Percentiles rank a stretch among this genome's conserved stretches.
These are phyloP conservation scores for Choricystis sp. DNA, from an alignment of 139 green algal genomes.

Conservation along the genomic window DNA sequence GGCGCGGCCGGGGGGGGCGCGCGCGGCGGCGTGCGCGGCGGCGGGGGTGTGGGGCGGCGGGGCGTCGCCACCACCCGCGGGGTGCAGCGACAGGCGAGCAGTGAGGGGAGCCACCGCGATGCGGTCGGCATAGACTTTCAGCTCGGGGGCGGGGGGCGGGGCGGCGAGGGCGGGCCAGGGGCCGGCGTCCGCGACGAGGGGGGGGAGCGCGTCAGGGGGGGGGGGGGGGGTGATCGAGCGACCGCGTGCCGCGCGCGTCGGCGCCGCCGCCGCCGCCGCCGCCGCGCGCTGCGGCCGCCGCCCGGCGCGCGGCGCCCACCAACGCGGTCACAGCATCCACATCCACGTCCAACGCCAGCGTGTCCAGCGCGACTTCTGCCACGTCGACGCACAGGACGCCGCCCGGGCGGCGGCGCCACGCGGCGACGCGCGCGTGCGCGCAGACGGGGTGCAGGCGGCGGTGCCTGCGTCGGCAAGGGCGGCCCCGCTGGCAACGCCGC, in stretches of 20 bases:
- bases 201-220: background rate
- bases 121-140: background rate
- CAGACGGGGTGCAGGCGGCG: slow-evolving; percentile 1
- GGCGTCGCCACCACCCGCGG: background rate
- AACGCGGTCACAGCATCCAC: slow-evolving; percentile 24
- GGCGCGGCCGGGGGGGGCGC: slow-evolving; percentile 1
- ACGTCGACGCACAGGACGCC: slow-evolving; percentile 59
- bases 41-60: no score
- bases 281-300: background rate
- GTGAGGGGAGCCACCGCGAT: background rate
- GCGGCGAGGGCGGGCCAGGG: no score
- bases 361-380: slow-evolving; percentile 23
- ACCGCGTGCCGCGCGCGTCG: no score
- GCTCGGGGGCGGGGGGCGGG: no score
- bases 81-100: background rate
- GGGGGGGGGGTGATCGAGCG: background rate
- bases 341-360: slow-evolving; percentile 39
- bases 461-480: slow-evolving; percentile 20
- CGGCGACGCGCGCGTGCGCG: slow-evolving; percentile 8
- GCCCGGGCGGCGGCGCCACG: slow-evolving; percentile 41
- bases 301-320: background rate
- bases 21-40: background rate
- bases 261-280: background rate
- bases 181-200: background rate
- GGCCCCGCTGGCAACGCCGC: slow-evolving; percentile 24